phyloP scores from a whole-genome alignment of 2,329 filamentous ascomycete species.

The Botrytis tulipae region DNA sequence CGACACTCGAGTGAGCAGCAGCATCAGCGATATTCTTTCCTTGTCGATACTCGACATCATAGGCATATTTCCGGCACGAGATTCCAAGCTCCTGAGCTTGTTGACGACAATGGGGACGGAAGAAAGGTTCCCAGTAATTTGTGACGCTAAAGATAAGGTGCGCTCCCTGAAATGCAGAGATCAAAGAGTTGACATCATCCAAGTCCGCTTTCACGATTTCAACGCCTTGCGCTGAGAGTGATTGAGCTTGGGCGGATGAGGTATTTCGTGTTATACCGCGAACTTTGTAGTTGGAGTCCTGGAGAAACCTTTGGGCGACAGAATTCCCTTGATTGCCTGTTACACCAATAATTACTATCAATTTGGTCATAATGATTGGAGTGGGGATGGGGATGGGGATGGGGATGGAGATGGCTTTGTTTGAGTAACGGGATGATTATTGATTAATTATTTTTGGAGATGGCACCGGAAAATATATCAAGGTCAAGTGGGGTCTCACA shows the following conservation, averaged over 20 bases:
- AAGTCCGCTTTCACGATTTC: constrained; percentile 42
- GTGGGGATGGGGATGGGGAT: background rate
- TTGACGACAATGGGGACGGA: background rate
- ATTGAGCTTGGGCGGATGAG: constrained; percentile 42
- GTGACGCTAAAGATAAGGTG: constrained; percentile 43
- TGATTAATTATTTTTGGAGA: background rate
- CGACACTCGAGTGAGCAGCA: constrained; percentile 42
- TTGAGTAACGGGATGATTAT: background rate
- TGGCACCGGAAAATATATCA: background rate
- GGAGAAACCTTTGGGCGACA: constrained; percentile 46
- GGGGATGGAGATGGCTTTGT: background rate
- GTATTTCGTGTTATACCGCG: constrained; percentile 49
- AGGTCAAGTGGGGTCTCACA: background rate
- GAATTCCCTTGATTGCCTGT: constrained; percentile 44
- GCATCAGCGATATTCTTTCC: constrained; percentile 57
- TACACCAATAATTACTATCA: constrained; percentile 14
- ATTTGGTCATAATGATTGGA: constrained; percentile 3
- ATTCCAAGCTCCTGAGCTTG: constrained; percentile 38
- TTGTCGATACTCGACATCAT: constrained; percentile 50
- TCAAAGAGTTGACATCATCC: constrained; percentile 28
- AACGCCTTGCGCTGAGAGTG: constrained; percentile 44
- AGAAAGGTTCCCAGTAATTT: constrained; percentile 34
- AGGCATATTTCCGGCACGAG: constrained; percentile 35
- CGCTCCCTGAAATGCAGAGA: constrained; percentile 41
- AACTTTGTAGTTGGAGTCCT: constrained; percentile 45